phyloP scores from a whole-genome alignment of 352 stramenopile species.

The Globisporangium nunn region DNA sequence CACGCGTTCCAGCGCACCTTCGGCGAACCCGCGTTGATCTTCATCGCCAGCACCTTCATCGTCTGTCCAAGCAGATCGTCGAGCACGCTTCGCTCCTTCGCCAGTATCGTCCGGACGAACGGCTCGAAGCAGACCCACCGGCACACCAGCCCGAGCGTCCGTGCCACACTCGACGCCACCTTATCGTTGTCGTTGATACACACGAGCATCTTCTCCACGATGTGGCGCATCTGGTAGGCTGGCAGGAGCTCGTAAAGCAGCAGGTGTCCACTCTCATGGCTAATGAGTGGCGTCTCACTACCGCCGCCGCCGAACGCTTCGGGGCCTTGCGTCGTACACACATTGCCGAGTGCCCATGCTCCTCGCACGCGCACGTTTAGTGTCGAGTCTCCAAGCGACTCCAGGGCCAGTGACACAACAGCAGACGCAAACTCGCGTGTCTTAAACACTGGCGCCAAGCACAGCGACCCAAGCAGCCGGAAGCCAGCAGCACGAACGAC shows the following conservation, averaged over 20 bases:
- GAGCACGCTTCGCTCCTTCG: conserved; percentile 24
- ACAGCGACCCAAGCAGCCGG: conserved; percentile 69
- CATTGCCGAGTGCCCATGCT: conserved; percentile 79
- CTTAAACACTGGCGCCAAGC: conserved; percentile 70
- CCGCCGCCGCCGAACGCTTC: conserved; percentile 23
- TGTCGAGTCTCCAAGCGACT: conserved; percentile 60
- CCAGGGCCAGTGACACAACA: conserved; percentile 56
- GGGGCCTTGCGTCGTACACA: conserved; percentile 74
- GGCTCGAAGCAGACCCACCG: conserved; percentile 72
- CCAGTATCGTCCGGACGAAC: conserved; percentile 31
- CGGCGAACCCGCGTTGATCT: conserved; percentile 72
- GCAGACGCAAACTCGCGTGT: conserved; percentile 52
- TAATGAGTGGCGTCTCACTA: background rate
- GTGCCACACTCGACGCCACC: conserved; percentile 76
- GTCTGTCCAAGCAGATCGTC: conserved; percentile 58
- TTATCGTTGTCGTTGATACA: conserved; percentile 87
- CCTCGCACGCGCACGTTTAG: conserved; percentile 82
- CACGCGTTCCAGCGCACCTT: conserved; percentile 87
- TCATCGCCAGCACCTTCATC: conserved; percentile 61
- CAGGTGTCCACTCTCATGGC: conserved; percentile 9
- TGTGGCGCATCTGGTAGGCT: conserved; percentile 44
- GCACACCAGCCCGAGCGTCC: conserved; percentile 72
- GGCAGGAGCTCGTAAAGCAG: conserved; percentile 66
- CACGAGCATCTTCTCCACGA: conserved; percentile 83
- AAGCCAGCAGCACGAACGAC: conserved; percentile 78